Evolutionary conservation across 768 basidiomycete genomes (phyloP).

Genomic region (Artomyces pyxidatus): DNA sequence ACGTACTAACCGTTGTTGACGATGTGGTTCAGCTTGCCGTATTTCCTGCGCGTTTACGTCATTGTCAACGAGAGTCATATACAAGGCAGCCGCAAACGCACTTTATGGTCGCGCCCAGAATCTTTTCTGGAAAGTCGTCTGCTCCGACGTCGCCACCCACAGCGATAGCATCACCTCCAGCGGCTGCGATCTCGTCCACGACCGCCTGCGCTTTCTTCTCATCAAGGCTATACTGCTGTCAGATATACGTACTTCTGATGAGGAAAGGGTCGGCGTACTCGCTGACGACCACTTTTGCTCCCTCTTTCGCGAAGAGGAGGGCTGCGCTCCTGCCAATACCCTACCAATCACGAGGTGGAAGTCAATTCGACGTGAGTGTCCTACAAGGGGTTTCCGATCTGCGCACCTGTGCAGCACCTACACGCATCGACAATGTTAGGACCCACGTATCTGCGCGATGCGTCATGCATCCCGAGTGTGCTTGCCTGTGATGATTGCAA

Average conservation of each 20-base stretch:
- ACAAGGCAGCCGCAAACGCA: constrained; percentile 30
- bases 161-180: constrained; percentile 65
- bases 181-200: constrained; percentile 61
- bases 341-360: too few relatives aligned
- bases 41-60: constrained; percentile 43
- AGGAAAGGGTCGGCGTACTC: constrained; percentile 41
- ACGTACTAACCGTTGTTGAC: constrained; percentile 61
- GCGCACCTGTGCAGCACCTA: constrained; percentile 70
- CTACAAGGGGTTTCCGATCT: background rate
- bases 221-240: constrained; percentile 48
- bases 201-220: constrained; percentile 58
- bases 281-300: constrained; percentile 79
- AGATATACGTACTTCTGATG: constrained; percentile 1
- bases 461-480: background rate
- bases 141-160: constrained; percentile 78
- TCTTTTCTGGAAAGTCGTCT: constrained; percentile 73
- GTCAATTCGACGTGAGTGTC: too few relatives aligned
- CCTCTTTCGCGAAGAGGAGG: constrained; percentile 74
- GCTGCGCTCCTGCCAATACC: constrained; percentile 76
- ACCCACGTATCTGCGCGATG: background rate
- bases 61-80: background rate
- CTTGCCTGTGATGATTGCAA: constrained; percentile 70
- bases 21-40: constrained; percentile 82
- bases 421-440: constrained; percentile 4
- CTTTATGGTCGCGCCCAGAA: constrained; percentile 70